phyloP scores from a whole-genome alignment of 1,284 basidiomycete species.

The Thelephora terrestris region DNA sequence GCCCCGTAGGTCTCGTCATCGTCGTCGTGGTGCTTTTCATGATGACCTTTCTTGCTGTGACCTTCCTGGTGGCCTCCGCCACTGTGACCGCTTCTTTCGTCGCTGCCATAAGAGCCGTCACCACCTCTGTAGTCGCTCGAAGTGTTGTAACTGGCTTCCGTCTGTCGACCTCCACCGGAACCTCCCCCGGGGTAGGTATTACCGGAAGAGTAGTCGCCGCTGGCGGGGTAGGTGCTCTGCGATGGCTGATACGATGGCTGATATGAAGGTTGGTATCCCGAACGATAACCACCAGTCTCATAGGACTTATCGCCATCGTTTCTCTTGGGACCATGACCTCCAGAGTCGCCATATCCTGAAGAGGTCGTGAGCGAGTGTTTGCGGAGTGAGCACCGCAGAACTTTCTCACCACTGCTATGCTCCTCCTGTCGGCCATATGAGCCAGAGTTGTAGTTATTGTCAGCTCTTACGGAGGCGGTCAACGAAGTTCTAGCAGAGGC shows the following conservation, averaged over 20 bases:
- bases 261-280: conserved; percentile 6
- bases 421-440: background rate
- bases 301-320: background rate
- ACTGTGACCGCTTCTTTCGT: conserved; percentile 7
- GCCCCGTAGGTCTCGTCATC: conserved; percentile 18
- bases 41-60: conserved; percentile 3
- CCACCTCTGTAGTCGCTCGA: conserved; percentile 9
- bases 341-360: background rate
- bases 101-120: conserved; percentile 5
- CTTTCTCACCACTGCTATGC: background rate
- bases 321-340: background rate
- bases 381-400: background rate
- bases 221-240: background rate
- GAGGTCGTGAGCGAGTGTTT: background rate
- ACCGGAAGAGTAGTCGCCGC: background rate
- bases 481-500: background rate
- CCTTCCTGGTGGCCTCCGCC: conserved; percentile 9
- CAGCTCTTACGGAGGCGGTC: too few relatives aligned
- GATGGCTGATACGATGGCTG: conserved; percentile 6
- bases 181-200: background rate
- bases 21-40: conserved; percentile 7
- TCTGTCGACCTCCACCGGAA: conserved; percentile 2
- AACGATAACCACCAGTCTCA: background rate
- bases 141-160: background rate
- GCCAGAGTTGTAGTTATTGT: background rate